Evolutionary conservation across 2,329 filamentous ascomycete species (phyloP).

Genomic region (Colletotrichum sp.): DNA sequence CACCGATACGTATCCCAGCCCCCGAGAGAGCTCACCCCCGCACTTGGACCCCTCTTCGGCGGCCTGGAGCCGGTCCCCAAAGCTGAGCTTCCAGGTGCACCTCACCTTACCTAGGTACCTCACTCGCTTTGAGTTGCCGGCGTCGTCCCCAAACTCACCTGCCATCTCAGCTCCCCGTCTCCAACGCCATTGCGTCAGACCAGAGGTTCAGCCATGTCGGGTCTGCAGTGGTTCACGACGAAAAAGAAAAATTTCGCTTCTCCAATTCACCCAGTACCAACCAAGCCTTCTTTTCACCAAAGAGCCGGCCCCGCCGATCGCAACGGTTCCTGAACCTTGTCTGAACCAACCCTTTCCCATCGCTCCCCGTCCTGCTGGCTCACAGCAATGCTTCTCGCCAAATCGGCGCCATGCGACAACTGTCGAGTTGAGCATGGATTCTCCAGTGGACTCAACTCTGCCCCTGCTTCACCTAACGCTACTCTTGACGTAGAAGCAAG

Average conservation of each 20-base stretch:
- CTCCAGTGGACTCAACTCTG: neutral
- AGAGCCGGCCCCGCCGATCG: constrained; percentile 9
- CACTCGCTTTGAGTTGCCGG: neutral
- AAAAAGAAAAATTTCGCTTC: neutral
- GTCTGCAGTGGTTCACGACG: neutral
- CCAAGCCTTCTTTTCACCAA: neutral
- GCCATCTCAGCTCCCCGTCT: neutral
- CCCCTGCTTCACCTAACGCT: neutral
- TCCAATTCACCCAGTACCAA: neutral
- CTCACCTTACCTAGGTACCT: neutral
- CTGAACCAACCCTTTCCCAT: constrained; percentile 11
- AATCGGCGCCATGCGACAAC: constrained; percentile 1
- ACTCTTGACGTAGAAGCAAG: neutral
- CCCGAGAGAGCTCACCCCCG: neutral
- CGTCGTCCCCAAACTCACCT: neutral
- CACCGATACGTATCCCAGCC: neutral
- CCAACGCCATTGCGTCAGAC: constrained; percentile 10
- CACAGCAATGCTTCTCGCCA: neutral
- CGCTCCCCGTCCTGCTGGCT: neutral
- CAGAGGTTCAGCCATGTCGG: neutral
- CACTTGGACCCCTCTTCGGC: neutral
- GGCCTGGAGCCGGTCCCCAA: neutral
- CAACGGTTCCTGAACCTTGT: constrained; percentile 15
- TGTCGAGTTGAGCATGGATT: constrained; percentile 3
- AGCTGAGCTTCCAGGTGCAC: neutral